Percentiles rank a stretch among this genome's conserved stretches.
Evolutionary conservation across 2,329 filamentous ascomycete genomes (phyloP).

Genomic region (Calonectria pauciramosa): DNA sequence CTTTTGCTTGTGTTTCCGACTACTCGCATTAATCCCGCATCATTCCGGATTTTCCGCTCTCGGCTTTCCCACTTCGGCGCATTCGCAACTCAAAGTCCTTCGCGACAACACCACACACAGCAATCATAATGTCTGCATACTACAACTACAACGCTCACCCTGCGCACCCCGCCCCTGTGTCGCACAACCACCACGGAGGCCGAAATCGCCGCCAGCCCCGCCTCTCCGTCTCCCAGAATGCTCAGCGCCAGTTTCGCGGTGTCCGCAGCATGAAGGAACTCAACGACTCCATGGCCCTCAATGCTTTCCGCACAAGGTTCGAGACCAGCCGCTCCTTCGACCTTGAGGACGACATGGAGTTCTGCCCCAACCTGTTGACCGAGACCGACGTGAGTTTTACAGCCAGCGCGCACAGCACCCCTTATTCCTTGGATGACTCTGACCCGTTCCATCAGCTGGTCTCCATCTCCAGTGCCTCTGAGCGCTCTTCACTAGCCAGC

Average conservation of each 20-base stretch:
- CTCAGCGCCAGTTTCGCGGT: constrained; percentile 88
- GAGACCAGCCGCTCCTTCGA: constrained; percentile 95
- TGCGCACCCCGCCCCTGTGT: constrained; percentile 69
- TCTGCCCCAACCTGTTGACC: constrained; percentile 92
- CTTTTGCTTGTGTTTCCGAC: constrained; percentile 33
- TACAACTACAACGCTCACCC: constrained; percentile 73
- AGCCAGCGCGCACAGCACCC: constrained; percentile 28
- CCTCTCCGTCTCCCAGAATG: constrained; percentile 83
- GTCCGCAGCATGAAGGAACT: constrained; percentile 90
- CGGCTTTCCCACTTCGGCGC: constrained; percentile 28
- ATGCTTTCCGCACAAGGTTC: constrained; percentile 87
- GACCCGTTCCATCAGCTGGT: constrained; percentile 74
- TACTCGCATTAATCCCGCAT: constrained; percentile 47
- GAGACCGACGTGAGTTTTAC: constrained; percentile 86
- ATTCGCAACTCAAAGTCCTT: constrained; percentile 4
- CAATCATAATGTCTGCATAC: constrained; percentile 72
- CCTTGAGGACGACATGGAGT: constrained; percentile 95
- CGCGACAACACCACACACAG: constrained; percentile 18
- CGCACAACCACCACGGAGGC: constrained; percentile 85
- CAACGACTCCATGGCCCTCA: constrained; percentile 81
- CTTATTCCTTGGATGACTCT: constrained; percentile 38
- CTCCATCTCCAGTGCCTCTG: constrained; percentile 92
- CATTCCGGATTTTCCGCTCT: constrained; percentile 29
- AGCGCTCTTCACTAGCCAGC: constrained; percentile 94
- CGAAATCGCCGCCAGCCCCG: constrained; percentile 89